A percentile compares a stretch with the other conserved stretches of the same genome.
Conservation (phyloP, 495 filamentous ascomycete genomes). For the Aspergillus nanangensis region DNA sequence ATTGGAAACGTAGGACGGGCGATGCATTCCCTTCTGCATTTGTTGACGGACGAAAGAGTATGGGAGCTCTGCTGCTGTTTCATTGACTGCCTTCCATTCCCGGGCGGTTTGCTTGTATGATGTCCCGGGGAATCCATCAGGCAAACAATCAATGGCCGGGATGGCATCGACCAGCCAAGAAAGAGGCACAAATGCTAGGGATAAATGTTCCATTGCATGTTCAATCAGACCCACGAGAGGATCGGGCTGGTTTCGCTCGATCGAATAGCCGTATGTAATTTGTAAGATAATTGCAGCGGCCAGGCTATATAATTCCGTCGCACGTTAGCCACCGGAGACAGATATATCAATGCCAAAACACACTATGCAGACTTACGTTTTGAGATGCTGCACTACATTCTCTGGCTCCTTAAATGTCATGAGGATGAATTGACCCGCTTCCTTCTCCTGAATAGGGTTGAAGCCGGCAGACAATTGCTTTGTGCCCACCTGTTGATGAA, state of each 20-base stretch:
- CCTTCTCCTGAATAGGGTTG: slow-evolving; percentile 27
- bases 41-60: slow-evolving; percentile 38
- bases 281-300: slow-evolving; percentile 42
- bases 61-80: slow-evolving; percentile 7
- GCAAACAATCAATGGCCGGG: slow-evolving; percentile 8
- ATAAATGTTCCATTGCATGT: slow-evolving; percentile 35
- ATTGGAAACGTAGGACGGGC: slow-evolving; percentile 28
- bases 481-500: slow-evolving; percentile 8
- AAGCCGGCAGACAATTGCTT: slow-evolving; percentile 12
- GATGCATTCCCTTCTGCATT: slow-evolving; percentile 24
- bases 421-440: slow-evolving; percentile 36
- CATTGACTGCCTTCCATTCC: slow-evolving; percentile 15
- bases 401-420: slow-evolving; percentile 32
- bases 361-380: too few species aligned
- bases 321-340: background rate
- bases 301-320: slow-evolving; percentile 23
- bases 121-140: slow-evolving; percentile 30
- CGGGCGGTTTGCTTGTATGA: slow-evolving; percentile 33
- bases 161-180: slow-evolving; percentile 42
- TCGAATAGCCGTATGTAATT: slow-evolving; percentile 45
- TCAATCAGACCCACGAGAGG: slow-evolving; percentile 37
- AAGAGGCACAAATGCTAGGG: slow-evolving; percentile 27
- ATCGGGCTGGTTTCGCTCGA: slow-evolving; percentile 35
- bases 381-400: background rate
- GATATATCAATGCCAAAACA: background rate